Evolutionary conservation across 1,284 basidiomycete genomes (phyloP).

Genomic region (Microbotryum saponariae): DNA sequence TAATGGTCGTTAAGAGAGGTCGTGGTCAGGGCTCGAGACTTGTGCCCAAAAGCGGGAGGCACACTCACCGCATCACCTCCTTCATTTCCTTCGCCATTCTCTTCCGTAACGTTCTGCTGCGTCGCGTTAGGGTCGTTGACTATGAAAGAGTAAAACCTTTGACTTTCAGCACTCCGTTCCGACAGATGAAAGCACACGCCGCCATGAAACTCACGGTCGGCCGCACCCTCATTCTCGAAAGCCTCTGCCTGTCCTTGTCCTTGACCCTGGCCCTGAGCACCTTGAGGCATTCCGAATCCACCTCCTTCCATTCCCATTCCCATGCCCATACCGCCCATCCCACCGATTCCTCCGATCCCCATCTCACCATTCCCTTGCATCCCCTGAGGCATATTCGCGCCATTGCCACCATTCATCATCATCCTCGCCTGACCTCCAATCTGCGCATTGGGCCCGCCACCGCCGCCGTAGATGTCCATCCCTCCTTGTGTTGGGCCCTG

Average conservation of each 20-base stretch:
- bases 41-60: too few relatives aligned
- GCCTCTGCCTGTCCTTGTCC: slow-evolving; percentile 3
- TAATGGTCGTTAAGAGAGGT: too few relatives aligned
- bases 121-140: not conserved
- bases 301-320: slow-evolving; percentile 39
- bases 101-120: not conserved
- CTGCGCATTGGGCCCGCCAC: slow-evolving; percentile 37
- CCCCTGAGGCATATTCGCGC: slow-evolving; percentile 48
- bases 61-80: slow-evolving; percentile 18
- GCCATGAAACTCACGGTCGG: not conserved
- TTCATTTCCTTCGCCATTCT: slow-evolving; percentile 24
- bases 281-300: not conserved
- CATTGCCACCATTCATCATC: slow-evolving; percentile 44
- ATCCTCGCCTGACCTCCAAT: slow-evolving; percentile 43
- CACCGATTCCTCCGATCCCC: slow-evolving; percentile 45
- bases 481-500: slow-evolving; percentile 33
- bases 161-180: not conserved
- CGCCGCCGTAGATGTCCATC: slow-evolving; percentile 51
- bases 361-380: slow-evolving; percentile 47
- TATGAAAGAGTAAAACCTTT: not conserved
- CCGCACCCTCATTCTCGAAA: not conserved
- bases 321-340: slow-evolving; percentile 37
- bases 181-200: too few relatives aligned
- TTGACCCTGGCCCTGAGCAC: not conserved
- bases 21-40: too few relatives aligned